phyloP scores from a whole-genome alignment of 2,329 filamentous ascomycete genomes.

The Fusarium sp. region DNA sequence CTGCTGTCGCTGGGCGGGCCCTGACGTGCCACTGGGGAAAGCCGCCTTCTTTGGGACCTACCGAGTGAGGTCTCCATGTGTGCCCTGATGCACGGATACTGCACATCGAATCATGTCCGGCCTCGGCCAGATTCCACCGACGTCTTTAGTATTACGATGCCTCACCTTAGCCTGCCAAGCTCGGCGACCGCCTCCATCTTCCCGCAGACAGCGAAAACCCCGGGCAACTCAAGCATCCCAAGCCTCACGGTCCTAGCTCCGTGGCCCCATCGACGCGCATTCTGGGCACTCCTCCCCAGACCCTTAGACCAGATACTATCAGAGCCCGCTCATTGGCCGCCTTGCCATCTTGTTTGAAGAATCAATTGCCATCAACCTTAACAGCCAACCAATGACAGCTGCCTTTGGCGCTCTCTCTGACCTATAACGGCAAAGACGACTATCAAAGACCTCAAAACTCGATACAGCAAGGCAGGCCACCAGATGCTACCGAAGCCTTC shows the following conservation, averaged over 20 bases:
- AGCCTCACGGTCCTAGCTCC: slow-evolving; percentile 5
- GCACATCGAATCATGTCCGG: slow-evolving; percentile 10
- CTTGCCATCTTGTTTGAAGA: slow-evolving; percentile 43
- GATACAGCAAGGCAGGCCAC: slow-evolving; percentile 16
- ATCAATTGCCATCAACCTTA: slow-evolving; percentile 44
- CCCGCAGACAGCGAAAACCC: slow-evolving; percentile 2
- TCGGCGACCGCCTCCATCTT: slow-evolving; percentile 7
- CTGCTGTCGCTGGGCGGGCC: slow-evolving; percentile 9
- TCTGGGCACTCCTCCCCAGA: slow-evolving; percentile 28
- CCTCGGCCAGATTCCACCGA: slow-evolving; percentile 18
- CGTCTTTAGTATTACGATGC: slow-evolving; percentile 7
- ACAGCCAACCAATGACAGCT: slow-evolving; percentile 30
- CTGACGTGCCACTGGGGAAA: slow-evolving; percentile 8
- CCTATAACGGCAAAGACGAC: slow-evolving; percentile 29
- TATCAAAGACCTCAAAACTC: slow-evolving; percentile 22
- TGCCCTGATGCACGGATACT: not conserved
- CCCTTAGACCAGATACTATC: slow-evolving; percentile 39
- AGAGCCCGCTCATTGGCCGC: slow-evolving; percentile 39
- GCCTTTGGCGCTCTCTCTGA: slow-evolving; percentile 5
- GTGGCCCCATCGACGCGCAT: slow-evolving; percentile 34
- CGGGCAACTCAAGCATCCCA: slow-evolving; percentile 6
- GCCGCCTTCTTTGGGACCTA: not conserved
- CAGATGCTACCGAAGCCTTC: slow-evolving; percentile 29
- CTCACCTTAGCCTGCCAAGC: slow-evolving; percentile 7
- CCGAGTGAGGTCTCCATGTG: not conserved